phyloP scores from a whole-genome alignment of 2,329 filamentous ascomycete species.

The Claviceps purpurea region DNA sequence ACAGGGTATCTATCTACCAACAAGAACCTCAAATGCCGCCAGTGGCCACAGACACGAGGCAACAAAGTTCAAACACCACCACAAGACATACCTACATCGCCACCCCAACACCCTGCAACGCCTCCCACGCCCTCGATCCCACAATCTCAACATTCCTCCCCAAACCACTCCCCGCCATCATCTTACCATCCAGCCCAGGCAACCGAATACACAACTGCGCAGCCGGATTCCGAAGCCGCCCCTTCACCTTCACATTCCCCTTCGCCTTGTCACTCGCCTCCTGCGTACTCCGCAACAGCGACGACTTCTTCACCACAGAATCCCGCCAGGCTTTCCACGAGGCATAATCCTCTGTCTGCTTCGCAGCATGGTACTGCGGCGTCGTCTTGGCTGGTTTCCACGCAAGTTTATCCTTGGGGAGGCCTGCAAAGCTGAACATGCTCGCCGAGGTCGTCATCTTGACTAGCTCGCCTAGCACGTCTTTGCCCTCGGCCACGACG shows the following conservation, averaged over 20 bases:
- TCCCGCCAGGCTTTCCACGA: conserved; percentile 46
- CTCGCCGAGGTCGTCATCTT: conserved; percentile 42
- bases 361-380: conserved; percentile 52
- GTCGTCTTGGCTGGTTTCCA: conserved; percentile 54
- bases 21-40: no score
- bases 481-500: conserved; percentile 47
- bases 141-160: conserved; percentile 33
- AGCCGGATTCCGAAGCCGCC: conserved; percentile 19
- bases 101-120: conserved; percentile 30
- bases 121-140: conserved; percentile 42
- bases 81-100: conserved; percentile 4
- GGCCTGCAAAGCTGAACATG: conserved; percentile 43
- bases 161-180: conserved; percentile 18
- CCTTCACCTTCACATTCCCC: neutral
- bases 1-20: neutral
- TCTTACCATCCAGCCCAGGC: conserved; percentile 32
- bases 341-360: conserved; percentile 51
- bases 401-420: conserved; percentile 46
- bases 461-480: conserved; percentile 51
- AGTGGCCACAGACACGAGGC: no score
- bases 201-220: conserved; percentile 39
- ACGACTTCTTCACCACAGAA: conserved; percentile 39
- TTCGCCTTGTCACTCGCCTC: conserved; percentile 8
- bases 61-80: neutral
- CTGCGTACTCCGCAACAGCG: conserved; percentile 19